Conservation (phyloP, 202 grass and related monocot genomes). For the Saccharum hybrid region DNA sequence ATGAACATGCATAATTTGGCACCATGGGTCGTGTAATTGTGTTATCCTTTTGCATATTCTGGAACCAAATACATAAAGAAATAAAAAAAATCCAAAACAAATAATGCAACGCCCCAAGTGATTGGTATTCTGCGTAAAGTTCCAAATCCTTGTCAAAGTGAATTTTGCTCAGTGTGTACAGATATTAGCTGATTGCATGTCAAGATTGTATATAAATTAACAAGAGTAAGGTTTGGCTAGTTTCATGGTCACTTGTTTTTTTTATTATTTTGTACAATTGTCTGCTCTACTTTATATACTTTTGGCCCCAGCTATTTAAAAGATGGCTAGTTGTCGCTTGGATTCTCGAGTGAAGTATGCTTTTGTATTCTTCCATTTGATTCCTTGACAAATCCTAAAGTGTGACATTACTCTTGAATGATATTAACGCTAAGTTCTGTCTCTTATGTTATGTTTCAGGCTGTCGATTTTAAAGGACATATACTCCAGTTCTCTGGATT, state of each 20-base stretch:
- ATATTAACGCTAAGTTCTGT: slow-evolving; percentile 39
- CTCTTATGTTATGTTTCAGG: slow-evolving; percentile 62
- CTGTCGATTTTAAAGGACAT: slow-evolving; percentile 66
- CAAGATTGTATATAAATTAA: slow-evolving; percentile 11
- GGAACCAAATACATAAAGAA: not conserved
- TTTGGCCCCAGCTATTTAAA: slow-evolving; percentile 13
- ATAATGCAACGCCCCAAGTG: slow-evolving; percentile 2
- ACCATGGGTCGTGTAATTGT: slow-evolving; percentile 22
- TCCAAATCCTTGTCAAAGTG: slow-evolving; percentile 30
- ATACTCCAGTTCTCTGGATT: slow-evolving; percentile 99
- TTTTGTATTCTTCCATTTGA: slow-evolving; percentile 14
- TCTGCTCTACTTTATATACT: slow-evolving; percentile 28
- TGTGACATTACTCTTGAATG: slow-evolving; percentile 21
- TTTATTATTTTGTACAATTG: slow-evolving; percentile 21
- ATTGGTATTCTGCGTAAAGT: slow-evolving; percentile 20
- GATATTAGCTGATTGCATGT: not conserved
- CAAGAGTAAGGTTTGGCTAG: slow-evolving; percentile 33
- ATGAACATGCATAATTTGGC: not conserved
- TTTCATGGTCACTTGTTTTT: slow-evolving; percentile 29
- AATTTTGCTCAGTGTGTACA: slow-evolving; percentile 11
- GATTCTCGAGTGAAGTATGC: slow-evolving; percentile 31
- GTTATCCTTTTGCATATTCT: slow-evolving; percentile 21
- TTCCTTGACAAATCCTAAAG: slow-evolving; percentile 25
- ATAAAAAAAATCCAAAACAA: not conserved
- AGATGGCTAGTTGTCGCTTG: slow-evolving; percentile 26